A percentile compares a stretch with the other conserved stretches of the same genome.
These are phyloP conservation scores for Drechslerella coelobrocha DNA, from an alignment of 2,329 filamentous ascomycete species.

Conservation along the genomic window DNA sequence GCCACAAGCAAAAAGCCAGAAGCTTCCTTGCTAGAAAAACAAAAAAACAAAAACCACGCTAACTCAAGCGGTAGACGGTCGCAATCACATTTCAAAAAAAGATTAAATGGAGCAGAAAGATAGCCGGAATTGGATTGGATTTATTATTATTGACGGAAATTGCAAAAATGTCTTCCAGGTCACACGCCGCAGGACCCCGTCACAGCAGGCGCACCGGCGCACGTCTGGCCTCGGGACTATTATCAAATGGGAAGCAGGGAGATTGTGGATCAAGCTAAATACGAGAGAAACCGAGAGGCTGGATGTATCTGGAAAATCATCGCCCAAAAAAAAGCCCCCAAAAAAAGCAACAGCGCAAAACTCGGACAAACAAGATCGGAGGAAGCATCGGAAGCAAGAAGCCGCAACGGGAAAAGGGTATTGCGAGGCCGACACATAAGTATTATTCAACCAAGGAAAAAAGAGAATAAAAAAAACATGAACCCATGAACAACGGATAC, in stretches of 20 bases:
- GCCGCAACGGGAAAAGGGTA: conserved; percentile 1
- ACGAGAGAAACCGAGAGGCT: no score
- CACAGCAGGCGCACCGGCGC: background rate
- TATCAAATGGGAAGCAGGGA: no score
- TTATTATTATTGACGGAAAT: background rate
- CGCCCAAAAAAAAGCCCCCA: background rate
- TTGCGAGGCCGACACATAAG: background rate
- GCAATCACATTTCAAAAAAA: no score
- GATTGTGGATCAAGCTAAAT: no score
- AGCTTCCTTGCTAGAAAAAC: background rate
- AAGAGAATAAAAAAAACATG: no score
- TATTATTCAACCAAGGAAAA: background rate
- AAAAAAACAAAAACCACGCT: conserved; percentile 10
- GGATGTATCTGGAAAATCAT: no score
- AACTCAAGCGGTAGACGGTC: no score
- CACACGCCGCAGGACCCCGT: background rate
- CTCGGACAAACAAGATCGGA: background rate
- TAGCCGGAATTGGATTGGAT: background rate
- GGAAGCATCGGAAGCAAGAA: background rate
- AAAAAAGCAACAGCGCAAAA: background rate
- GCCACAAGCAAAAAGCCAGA: background rate
- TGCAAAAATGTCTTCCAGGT: background rate
- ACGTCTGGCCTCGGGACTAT: background rate
- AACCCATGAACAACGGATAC: no score
- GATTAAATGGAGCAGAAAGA: no score